Conservation (phyloP, 164 flowering plant species). For the Dillenia turbinata region DNA sequence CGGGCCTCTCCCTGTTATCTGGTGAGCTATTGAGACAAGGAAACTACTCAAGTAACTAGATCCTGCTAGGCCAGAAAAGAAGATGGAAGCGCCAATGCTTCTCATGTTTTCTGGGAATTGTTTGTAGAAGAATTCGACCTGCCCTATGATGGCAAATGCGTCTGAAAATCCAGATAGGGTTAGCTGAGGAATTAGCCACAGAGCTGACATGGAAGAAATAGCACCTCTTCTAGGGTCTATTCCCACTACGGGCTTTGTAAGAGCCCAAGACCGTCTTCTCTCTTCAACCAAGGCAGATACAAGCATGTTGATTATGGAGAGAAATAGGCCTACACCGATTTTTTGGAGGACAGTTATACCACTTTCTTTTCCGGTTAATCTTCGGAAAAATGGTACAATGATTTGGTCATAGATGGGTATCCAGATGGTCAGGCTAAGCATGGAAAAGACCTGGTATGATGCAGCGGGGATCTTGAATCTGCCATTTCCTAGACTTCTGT, state of each 20-base stretch:
- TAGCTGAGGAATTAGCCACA: conserved; percentile 57
- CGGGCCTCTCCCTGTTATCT: conserved; percentile 2
- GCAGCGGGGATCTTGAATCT: conserved; percentile 51
- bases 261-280: conserved; percentile 30
- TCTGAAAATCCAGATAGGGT: conserved; percentile 44
- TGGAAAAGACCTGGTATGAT: conserved; percentile 37
- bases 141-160: conserved; percentile 41
- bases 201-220: conserved; percentile 42
- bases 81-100: conserved; percentile 46
- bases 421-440: conserved; percentile 54
- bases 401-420: conserved; percentile 57
- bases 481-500: conserved; percentile 28
- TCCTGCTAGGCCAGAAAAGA: conserved; percentile 32
- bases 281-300: conserved; percentile 41
- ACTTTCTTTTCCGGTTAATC: conserved; percentile 30
- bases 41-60: conserved; percentile 49
- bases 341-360: conserved; percentile 58
- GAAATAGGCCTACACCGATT: conserved; percentile 46
- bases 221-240: conserved; percentile 20
- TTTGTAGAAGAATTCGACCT: conserved; percentile 56
- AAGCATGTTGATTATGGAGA: conserved; percentile 34
- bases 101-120: conserved; percentile 78
- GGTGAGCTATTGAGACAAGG: conserved; percentile 26
- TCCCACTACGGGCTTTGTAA: conserved; percentile 22
- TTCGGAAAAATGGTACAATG: conserved; percentile 36